Percentiles rank a stretch among this genome's conserved stretches.
phyloP scores from a whole-genome alignment of 2,329 filamentous ascomycete genomes.

The Aspergillus sp. region DNA sequence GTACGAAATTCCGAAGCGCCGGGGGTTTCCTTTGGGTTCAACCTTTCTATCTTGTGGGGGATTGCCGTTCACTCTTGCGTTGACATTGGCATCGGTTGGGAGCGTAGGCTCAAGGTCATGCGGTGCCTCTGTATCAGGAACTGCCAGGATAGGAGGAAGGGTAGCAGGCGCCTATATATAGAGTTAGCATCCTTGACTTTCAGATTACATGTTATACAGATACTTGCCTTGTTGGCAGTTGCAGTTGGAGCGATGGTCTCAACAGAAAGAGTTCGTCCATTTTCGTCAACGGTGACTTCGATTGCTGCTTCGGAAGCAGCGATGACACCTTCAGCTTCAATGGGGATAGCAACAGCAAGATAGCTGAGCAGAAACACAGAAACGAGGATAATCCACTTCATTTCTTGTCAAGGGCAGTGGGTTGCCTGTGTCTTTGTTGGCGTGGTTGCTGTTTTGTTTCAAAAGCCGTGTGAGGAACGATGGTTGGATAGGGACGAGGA shows the following conservation, averaged over 20 bases:
- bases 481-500: neutral
- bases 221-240: slow-evolving; percentile 13
- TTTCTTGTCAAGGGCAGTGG: slow-evolving; percentile 2
- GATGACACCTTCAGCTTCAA: slow-evolving; percentile 38
- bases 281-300: slow-evolving; percentile 57
- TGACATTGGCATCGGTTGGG: neutral
- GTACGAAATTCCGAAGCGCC: slow-evolving; percentile 54
- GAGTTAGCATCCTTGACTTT: neutral
- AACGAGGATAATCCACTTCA: slow-evolving; percentile 20
- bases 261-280: slow-evolving; percentile 51
- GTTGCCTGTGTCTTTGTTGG: neutral
- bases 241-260: slow-evolving; percentile 26
- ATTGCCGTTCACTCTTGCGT: slow-evolving; percentile 8
- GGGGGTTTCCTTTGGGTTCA: slow-evolving; percentile 3
- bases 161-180: neutral
- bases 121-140: neutral
- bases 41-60: neutral
- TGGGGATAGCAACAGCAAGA: slow-evolving; percentile 23
- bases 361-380: slow-evolving; percentile 20
- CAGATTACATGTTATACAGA: neutral
- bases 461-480: neutral
- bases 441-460: neutral
- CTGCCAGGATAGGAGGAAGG: slow-evolving; percentile 3
- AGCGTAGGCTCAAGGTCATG: slow-evolving; percentile 3
- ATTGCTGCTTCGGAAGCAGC: slow-evolving; percentile 24